Conservation (phyloP, 805 yeast genomes). For the Spathaspora gorwiae region DNA sequence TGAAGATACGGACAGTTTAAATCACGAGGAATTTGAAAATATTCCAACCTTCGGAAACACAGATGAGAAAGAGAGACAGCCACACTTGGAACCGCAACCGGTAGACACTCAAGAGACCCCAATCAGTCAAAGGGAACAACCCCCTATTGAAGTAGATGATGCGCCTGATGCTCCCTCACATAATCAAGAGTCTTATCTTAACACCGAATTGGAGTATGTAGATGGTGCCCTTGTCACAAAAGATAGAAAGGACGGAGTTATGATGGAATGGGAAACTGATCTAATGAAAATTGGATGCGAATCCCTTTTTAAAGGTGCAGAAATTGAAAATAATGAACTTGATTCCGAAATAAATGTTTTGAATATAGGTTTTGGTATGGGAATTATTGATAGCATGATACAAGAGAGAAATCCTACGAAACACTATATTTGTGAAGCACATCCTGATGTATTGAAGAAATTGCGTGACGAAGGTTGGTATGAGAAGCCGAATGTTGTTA, state of each 20-base stretch:
- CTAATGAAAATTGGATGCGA: constrained; percentile 80
- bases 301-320: constrained; percentile 51
- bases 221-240: constrained; percentile 69
- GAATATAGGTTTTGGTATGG: constrained; percentile 96
- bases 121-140: neutral
- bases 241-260: constrained; percentile 79
- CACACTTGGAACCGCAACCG: neutral
- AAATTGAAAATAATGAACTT: constrained; percentile 18
- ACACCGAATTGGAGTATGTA: constrained; percentile 61
- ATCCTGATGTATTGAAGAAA: constrained; percentile 78
- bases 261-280: constrained; percentile 95
- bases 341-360: constrained; percentile 49
- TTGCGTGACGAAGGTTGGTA: constrained; percentile 79
- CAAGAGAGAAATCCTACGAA: constrained; percentile 53
- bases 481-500: constrained; percentile 62
- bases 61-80: constrained; percentile 2
- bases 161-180: constrained; percentile 50
- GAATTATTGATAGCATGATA: constrained; percentile 82
- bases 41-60: constrained; percentile 9
- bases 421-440: constrained; percentile 92
- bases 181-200: constrained; percentile 59
- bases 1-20: constrained; percentile 28
- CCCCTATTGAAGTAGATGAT: constrained; percentile 2
- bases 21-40: constrained; percentile 20
- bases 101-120: neutral